Conservation (phyloP, 495 filamentous ascomycete species). For the Hypoxylon lenormandii region DNA sequence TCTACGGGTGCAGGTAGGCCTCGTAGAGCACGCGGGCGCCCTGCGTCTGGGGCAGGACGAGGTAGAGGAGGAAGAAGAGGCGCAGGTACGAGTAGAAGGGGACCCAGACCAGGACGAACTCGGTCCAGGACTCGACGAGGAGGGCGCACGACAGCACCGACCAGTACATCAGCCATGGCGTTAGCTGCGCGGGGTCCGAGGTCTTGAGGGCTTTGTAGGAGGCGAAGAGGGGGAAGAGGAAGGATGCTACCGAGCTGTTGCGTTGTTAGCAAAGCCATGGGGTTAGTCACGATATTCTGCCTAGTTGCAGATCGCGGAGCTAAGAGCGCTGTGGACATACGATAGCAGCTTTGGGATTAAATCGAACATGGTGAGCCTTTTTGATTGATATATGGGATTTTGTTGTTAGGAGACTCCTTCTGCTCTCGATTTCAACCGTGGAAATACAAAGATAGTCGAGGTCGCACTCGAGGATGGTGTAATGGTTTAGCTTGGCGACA, state of each 20-base stretch:
- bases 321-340: conserved; percentile 63
- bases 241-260: conserved; percentile 81
- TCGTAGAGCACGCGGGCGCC: conserved; percentile 88
- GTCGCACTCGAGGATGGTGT: conserved; percentile 3
- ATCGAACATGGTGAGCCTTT: conserved; percentile 73
- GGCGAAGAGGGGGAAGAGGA: conserved; percentile 95
- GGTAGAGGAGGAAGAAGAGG: conserved; percentile 87
- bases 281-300: conserved; percentile 16
- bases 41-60: conserved; percentile 95
- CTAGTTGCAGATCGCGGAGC: neutral
- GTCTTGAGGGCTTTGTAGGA: conserved; percentile 98
- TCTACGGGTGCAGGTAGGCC: conserved; percentile 83
- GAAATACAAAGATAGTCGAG: conserved; percentile 1
- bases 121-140: conserved; percentile 86
- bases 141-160: conserved; percentile 85
- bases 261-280: conserved; percentile 20
- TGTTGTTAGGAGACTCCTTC: neutral
- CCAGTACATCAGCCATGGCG: conserved; percentile 99
- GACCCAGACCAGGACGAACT: conserved; percentile 87
- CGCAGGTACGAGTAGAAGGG: conserved; percentile 96
- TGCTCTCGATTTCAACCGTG: conserved; percentile 4
- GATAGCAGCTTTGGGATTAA: conserved; percentile 82
- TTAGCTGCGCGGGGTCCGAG: conserved; percentile 86
- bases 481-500: conserved; percentile 5
- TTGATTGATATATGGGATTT: neutral